phyloP scores from a whole-genome alignment of 2,329 filamentous ascomycete species.

The Scedosporium minutisporum region DNA sequence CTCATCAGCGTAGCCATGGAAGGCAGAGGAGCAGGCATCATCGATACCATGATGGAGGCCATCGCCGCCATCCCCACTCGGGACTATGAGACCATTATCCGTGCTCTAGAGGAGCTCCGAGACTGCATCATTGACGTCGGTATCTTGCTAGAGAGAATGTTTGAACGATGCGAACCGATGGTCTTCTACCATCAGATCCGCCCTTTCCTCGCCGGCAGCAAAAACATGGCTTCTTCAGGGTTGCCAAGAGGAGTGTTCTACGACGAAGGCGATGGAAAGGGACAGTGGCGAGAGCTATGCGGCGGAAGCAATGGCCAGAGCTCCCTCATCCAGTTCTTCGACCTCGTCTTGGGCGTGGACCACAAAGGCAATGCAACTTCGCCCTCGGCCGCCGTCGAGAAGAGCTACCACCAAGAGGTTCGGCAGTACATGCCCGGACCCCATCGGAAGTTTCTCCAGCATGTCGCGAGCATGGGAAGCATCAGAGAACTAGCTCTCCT shows the following conservation, averaged over 20 bases:
- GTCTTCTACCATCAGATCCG: slow-evolving; percentile 85
- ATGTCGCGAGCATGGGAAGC: slow-evolving; percentile 61
- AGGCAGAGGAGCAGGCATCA: slow-evolving; percentile 62
- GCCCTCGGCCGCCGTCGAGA: slow-evolving; percentile 13
- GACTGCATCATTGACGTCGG: slow-evolving; percentile 60
- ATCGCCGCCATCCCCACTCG: slow-evolving; percentile 56
- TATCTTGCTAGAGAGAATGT: slow-evolving; percentile 67
- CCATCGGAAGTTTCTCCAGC: slow-evolving; percentile 68
- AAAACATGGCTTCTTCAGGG: slow-evolving; percentile 81
- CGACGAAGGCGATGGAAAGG: slow-evolving; percentile 58
- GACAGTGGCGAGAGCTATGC: slow-evolving; percentile 66
- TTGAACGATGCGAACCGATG: slow-evolving; percentile 77
- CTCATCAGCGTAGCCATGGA: slow-evolving; percentile 86
- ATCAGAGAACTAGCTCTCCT: slow-evolving; percentile 58
- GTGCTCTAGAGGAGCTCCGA: slow-evolving; percentile 55
- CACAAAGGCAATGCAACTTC: slow-evolving; percentile 40
- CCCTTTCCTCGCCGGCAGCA: slow-evolving; percentile 81
- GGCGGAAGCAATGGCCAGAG: slow-evolving; percentile 92
- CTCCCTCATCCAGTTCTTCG: slow-evolving; percentile 87
- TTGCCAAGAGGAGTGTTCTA: slow-evolving; percentile 78
- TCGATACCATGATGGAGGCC: slow-evolving; percentile 69
- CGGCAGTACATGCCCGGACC: slow-evolving; percentile 82
- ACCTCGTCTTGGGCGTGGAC: slow-evolving; percentile 74
- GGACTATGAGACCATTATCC: slow-evolving; percentile 50
- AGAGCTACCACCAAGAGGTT: slow-evolving; percentile 55